Base-by-base conservation (phyloP, 2,329 filamentous ascomycete species). In the Blastomyces emzantsi region DNA sequence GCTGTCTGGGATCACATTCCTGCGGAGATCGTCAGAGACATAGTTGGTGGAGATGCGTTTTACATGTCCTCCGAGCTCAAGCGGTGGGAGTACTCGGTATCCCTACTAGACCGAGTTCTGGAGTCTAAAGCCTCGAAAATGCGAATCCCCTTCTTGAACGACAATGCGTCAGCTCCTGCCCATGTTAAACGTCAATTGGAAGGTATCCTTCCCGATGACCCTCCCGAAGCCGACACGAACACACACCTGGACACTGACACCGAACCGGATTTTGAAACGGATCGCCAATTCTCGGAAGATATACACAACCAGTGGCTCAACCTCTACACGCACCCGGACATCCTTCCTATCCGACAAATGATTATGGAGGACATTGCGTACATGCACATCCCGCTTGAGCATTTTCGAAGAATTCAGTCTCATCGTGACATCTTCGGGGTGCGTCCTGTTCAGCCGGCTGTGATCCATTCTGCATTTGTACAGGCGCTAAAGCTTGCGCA, bases 351-450 rank as follows among this genome's bases (percentile, higher is more conserved):
- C 25, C 57, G 57, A 36, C 15, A 60, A 33, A 30, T 60, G 41
- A 49, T 60, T 15, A 30, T 49, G 15, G 25, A 60, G 11, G 57
- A 60, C n/a, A 60, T 60, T 17, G 41, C 15, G 33, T 60, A 60
- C 11, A 60, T 60, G 57, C 57, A 60, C n/a, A 60, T 60, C 19
- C 57, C 57, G 5, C 28, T 60, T 47, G 41, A 47, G n/a, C 15
- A 60, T 47, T 60, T 60, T 41, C 57, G 41, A 22, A 5, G 25
- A 28, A 49, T 60, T 41, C 39, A 43, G 22, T 30, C 39, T 13
- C 41, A 60, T 33, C 25, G 43, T 33, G 57, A 60, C 43, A n/a
- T 60, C 17, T 60, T 60, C 22, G 57, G 57, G 15, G 57, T 60
- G 7, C 57, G 25, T 8, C 22, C 43, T 49, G 30, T 47, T 49